Evolutionary conservation across 2,329 filamentous ascomycete genomes (phyloP).

Genomic region (Pseudovirgaria hyperparasitica): DNA sequence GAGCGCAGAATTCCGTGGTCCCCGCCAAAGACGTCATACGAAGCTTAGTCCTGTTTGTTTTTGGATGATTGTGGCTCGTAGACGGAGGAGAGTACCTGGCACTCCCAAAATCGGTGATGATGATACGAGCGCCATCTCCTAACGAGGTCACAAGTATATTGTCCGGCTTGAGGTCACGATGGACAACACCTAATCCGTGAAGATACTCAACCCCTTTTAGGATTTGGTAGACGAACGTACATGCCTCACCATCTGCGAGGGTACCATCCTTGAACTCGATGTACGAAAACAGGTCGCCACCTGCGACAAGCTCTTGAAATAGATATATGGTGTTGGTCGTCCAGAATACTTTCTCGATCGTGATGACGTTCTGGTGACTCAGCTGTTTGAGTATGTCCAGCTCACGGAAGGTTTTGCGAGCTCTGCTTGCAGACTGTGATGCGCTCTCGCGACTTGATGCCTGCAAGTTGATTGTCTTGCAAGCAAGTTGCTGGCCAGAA

Average conservation of each 20-base stretch:
- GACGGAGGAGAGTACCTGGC: conserved; percentile 27
- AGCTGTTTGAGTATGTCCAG: conserved; percentile 38
- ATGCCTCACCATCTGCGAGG: conserved; percentile 38
- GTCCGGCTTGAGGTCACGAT: conserved; percentile 51
- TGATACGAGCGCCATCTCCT: conserved; percentile 36
- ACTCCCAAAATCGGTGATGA: conserved; percentile 50
- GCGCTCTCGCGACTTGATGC: no score
- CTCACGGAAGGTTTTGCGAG: conserved; percentile 24
- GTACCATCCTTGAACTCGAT: conserved; percentile 35
- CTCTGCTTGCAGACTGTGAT: no score
- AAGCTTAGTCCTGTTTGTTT: conserved; percentile 5
- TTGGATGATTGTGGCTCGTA: conserved; percentile 1
- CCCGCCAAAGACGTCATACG: conserved; percentile 44
- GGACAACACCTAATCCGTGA: conserved; percentile 42
- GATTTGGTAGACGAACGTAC: conserved; percentile 42
- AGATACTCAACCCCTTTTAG: conserved; percentile 46
- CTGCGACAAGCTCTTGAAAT: conserved; percentile 47
- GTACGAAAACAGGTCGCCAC: conserved; percentile 49
- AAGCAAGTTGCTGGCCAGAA: conserved; percentile 50
- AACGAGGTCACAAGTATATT: conserved; percentile 48
- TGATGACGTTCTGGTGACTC: conserved; percentile 47
- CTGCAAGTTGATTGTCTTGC: conserved; percentile 54
- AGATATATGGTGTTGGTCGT: conserved; percentile 44
- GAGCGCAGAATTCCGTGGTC: conserved; percentile 45
- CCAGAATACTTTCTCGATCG: conserved; percentile 42